Evolutionary conservation across 2,329 filamentous ascomycete species (phyloP), one percentile per base, ranked within the genome.

Genomic region (Pyrenophora seminiperda): DNA sequence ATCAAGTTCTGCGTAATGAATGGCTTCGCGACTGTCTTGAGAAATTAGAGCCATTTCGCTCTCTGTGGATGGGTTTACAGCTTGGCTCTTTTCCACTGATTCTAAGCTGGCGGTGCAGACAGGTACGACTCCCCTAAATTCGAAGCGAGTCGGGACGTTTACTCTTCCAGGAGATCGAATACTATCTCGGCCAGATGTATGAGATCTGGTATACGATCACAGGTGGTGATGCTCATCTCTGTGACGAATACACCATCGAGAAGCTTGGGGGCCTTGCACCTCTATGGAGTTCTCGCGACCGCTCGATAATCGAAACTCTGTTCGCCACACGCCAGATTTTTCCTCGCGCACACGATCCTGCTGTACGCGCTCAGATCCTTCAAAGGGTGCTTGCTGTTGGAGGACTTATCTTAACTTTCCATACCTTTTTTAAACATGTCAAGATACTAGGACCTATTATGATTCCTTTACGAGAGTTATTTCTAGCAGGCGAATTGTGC

Each of bases 381-480:
- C 1, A 45, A 19, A 54, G 11, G 10, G 48, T 52, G 7, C 52
- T 58, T 20, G 3, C 42, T 33, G 19, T 58, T 5, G 5, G 22
- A 24, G 45, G 51, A 3, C 14, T 52, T 17, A 47, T 58, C 27
- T 14, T 50, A 3, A 52, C 15, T 22, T 52, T 58, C 13, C 2
- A 47, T 18, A 58, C 54, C 22, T 58, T 58, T 24, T 58, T 54
- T 11, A 50, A 55, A 24, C 30, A 58, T 22, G 19, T 47, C 3
- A 58, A 51, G 22, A 31, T 54, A 34, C 33, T 58, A 36, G 52
- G 24, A 39, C 48, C 36, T 7, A 5, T 55, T 15, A 58, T 58
- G 27, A 37, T 44, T 33, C n/a, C 30, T 38, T 39, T 58, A 3
- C 30, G 43, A 44, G 47, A 39, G 15, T 33, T 58, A 17, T 48